Evolutionary conservation across 495 filamentous ascomycete species (phyloP), one percentile per base, ranked within the genome.

Genomic region (Collariella sp.): DNA sequence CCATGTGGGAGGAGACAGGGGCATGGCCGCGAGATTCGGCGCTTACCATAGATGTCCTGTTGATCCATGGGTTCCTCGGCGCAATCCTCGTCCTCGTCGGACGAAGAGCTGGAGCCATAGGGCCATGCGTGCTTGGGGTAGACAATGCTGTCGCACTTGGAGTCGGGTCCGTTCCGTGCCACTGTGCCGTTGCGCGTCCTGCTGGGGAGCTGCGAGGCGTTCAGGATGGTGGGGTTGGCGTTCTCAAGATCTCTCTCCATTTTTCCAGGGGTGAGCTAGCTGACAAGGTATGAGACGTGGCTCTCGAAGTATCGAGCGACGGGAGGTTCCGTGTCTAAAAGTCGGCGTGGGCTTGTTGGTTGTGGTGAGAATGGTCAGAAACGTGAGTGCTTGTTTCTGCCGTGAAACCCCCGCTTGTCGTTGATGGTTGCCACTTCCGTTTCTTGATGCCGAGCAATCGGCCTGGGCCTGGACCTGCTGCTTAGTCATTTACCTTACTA

Each of bases 221-320:
- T 93, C 49, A 97, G 76, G 64, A 98, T 90, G 20, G 89, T 95
- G 50, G 93, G 93, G 74, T 98, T 97, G 50, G 84, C 88, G 68
- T 98, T 98, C 57, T 96, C 84, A 38, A 86, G 56, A 52, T 64
- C 61, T 16, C 55, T 52, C 38, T 58, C 54, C 64, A 68, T 67
- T 18, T 53, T 62, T 38, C 40, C 22, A 4, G n/a, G n/a, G n/a
- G n/a, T n/a, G n/a, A n/a, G n/a, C n/a, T n/a, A n/a, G n/a, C n/a
- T n/a, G n/a, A n/a, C n/a, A n/a, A n/a, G n/a, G n/a, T n/a, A n/a
- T n/a, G n/a, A n/a, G n/a, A n/a, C n/a, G n/a, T n/a, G n/a, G n/a
- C n/a, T n/a, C n/a, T n/a, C n/a, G n/a, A n/a, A n/a, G n/a, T n/a
- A n/a, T n/a, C n/a, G n/a, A n/a, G n/a, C n/a, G n/a, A n/a, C n/a